Base-by-base conservation (phyloP, 371 early-diverging fungal genomes). In the Catenaria anguillulae region DNA sequence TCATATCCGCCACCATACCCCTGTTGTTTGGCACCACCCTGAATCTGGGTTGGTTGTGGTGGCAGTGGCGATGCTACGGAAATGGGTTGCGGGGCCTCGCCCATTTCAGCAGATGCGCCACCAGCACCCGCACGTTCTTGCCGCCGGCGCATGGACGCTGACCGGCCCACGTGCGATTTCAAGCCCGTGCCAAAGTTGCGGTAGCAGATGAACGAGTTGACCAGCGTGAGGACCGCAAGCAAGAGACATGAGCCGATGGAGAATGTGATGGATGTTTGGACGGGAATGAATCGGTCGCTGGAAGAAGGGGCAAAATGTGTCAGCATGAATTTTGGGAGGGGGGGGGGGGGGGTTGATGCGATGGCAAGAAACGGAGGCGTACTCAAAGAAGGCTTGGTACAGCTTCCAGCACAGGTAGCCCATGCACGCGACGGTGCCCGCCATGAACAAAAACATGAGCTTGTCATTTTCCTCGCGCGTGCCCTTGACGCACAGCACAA, bases 331-430 rank as follows among this genome's bases (percentile, higher is more conserved):
- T 6, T 13, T 1, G 43, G 19, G 43, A 19, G 43, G 21, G 43
- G 13, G 17, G 43, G 43, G 17, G 6, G 43, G 43, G 21, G 5
- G 21, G 21, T 2, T 4, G 23, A 23, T 23, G 23, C 17, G 23
- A 23, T 19, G 43, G 21, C 21, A 43, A 43, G 23, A 17, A 6
- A 1, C 17, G n/a, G n/a, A n/a, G n/a, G n/a, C n/a, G n/a, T n/a
- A n/a, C 58, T 58, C 36, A 31, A 15, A 19, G 36, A 4, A 24
- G 36, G 17, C 33, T 31, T 58, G 58, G 34, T 13, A 24, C 29
- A 58, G 42, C 58, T 58, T 58, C 19, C 21, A 36, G 10, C 15
- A 34, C 6, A 58, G 58, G 58, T 58, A 58, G 24, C 26, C 58
- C 15, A 58, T 24, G 42, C 36, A 34, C 5, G 35, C 33, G 42